phyloP scores from a whole-genome alignment of 306 rosid genomes.

The Rubus idaeus region DNA sequence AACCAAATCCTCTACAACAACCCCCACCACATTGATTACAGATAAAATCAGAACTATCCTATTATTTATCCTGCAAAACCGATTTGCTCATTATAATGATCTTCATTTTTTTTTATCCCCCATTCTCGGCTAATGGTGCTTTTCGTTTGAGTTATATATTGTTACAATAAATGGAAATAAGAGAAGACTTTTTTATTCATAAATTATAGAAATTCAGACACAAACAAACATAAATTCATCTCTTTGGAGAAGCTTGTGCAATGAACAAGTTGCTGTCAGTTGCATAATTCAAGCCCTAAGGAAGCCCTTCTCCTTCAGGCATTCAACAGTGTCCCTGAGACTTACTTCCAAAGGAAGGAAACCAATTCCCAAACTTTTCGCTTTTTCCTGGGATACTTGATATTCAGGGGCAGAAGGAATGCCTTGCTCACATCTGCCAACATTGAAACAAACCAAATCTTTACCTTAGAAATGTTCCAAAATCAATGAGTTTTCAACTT shows the following conservation, averaged over 20 bases:
- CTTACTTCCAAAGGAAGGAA: slow-evolving; percentile 27
- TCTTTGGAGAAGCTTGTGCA: neutral
- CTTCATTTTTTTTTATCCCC: too few relatives aligned
- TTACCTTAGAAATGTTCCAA: neutral
- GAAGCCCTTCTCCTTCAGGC: slow-evolving; percentile 24
- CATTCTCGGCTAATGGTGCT: too few relatives aligned
- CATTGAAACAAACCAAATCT: neutral
- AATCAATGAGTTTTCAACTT: neutral
- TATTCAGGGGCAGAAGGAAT: neutral
- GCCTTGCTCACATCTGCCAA: slow-evolving; percentile 21
- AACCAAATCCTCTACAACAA: neutral
- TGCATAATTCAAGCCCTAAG: neutral
- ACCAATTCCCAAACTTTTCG: slow-evolving; percentile 12
- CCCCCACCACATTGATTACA: too few relatives aligned
- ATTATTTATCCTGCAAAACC: neutral
- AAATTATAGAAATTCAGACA: neutral
- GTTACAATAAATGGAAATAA: neutral
- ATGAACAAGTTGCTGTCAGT: neutral
- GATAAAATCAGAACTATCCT: too few relatives aligned
- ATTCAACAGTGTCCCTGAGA: slow-evolving; percentile 21
- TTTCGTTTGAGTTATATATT: too few relatives aligned
- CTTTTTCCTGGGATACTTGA: slow-evolving; percentile 16
- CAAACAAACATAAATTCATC: neutral
- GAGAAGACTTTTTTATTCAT: neutral
- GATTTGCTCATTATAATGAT: too few relatives aligned